Evolutionary conservation across 2,329 filamentous ascomycete species (phyloP), one percentile per base, ranked within the genome.

Genomic region (Talaromyces amestolkiae): DNA sequence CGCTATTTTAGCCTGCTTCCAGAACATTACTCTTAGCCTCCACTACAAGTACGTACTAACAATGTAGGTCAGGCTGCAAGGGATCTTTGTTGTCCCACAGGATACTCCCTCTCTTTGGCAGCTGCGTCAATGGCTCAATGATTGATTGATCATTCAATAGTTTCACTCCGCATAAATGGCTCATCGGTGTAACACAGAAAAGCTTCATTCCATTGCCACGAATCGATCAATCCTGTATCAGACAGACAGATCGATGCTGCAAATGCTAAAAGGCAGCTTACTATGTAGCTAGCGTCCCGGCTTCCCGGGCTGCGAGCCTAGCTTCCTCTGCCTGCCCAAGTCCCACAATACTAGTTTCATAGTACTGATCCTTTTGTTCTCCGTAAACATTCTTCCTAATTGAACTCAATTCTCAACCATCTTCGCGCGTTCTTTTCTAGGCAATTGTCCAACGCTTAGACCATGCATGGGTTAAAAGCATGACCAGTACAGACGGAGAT

Each of bases 241-340:
- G 27, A 31, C 6, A 6, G 27, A 31, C 27, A 31, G 27, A 31
- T 31, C 27, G 27, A 4, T 31, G 27, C 27, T 31, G 27, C 27
- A 31, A 31, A 31, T 6, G 27, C 27, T 31, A 1, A 11, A 11
- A 37, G 8, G 53, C 37, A 56, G 53, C 53, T 58, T 56, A 45
- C 27, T 31, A 5, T 31, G 27, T 31, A 51, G 24, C 39, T 66
- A 66, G 64, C 60, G 64, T 66, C 51, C 64, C 64, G 64, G 54
- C 59, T 47, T 66, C 51, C 53, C 53, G 64, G 64, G 64, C 64
- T 41, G 31, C 15, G 35, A 22, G 53, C 33, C 53, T 53, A 31
- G 27, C 24, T n/a, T 53, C 49, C 49, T 51, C 24, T 53, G 15
- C 24, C 24, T 53, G 49, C 27, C 49, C 49, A 33, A 53, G 49